Evolutionary conservation across 164 flowering plant species (phyloP), one percentile per base, ranked within the genome.

Genomic region (Paratinospora sagittata): DNA sequence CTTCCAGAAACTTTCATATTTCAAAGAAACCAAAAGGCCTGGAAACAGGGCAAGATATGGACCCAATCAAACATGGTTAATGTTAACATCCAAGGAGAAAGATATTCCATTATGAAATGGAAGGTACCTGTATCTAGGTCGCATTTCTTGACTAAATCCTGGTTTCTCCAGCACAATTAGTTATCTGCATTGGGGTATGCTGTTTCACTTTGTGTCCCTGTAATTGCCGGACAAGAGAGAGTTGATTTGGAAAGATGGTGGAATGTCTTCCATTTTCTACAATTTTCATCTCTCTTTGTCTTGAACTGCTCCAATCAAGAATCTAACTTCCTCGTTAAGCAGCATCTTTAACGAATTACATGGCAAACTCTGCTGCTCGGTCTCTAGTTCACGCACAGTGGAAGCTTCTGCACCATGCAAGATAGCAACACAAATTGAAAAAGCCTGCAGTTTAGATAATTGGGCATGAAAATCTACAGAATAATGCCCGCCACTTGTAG

Each of bases 181-280:
- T n/a, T 55, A 19, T 55, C 61, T 55, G 61, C 24, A 55, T 16
- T 23, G n/a, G n/a, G 63, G 26, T 23, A 37, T 24, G 19, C 33
- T 6, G 45, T 24, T 55, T 65, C 26, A 63, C 33, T n/a, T 52
- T 68, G 72, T 88, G 90, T 17, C 95, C 73, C 96, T 77, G 0
- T 90, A 79, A 34, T 89, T 87, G 3, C 96, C 96, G 69, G 97
- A 91, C 73, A 91, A 86, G 6, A 96, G 97, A 65, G 97, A 97
- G 72, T 87, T 85, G 68, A 82, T 72, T 23, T 85, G 37, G 66
- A 85, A 87, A 65, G 83, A 78, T 43, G 85, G 76, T 43, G 82
- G 78, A 55, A 73, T 79, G 52, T 75, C 89, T 75, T 82, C 83
- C 66, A 33, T 67, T 68, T 27, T 79, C 76, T 81, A 8, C 16